phyloP scores from a whole-genome alignment of 345 rosid species.

The Acer campestre region DNA sequence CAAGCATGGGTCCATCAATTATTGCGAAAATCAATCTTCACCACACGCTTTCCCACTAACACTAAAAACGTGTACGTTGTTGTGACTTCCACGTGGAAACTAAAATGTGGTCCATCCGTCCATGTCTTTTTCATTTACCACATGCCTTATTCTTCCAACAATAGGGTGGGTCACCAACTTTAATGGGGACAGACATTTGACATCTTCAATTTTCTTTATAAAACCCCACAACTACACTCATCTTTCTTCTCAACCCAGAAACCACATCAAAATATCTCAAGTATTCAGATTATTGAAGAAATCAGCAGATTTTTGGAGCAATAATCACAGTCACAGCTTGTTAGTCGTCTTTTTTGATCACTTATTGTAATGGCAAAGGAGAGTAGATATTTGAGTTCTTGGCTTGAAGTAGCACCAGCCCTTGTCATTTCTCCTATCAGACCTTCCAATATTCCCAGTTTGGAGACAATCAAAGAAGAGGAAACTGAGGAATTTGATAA shows the following conservation, averaged over 20 bases:
- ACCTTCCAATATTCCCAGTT: constrained; percentile 25
- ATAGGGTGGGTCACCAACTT: neutral
- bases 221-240: neutral
- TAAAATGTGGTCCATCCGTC: neutral
- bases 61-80: neutral
- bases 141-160: neutral
- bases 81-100: neutral
- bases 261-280: neutral
- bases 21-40: neutral
- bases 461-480: constrained; percentile 56
- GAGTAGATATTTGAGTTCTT: constrained; percentile 24
- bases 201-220: neutral
- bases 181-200: neutral
- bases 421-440: constrained; percentile 31
- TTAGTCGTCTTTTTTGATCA: neutral
- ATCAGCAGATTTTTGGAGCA: too few species aligned
- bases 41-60: neutral
- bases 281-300: too few species aligned
- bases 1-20: neutral
- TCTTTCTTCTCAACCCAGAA: neutral
- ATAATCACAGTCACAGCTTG: too few species aligned
- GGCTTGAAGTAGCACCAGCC: constrained; percentile 46
- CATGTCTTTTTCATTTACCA: constrained; percentile 13
- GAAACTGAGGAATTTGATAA: constrained; percentile 33
- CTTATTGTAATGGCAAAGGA: constrained; percentile 33